phyloP scores from a whole-genome alignment of 2,329 filamentous ascomycete species.

The Aureobasidium lini region DNA sequence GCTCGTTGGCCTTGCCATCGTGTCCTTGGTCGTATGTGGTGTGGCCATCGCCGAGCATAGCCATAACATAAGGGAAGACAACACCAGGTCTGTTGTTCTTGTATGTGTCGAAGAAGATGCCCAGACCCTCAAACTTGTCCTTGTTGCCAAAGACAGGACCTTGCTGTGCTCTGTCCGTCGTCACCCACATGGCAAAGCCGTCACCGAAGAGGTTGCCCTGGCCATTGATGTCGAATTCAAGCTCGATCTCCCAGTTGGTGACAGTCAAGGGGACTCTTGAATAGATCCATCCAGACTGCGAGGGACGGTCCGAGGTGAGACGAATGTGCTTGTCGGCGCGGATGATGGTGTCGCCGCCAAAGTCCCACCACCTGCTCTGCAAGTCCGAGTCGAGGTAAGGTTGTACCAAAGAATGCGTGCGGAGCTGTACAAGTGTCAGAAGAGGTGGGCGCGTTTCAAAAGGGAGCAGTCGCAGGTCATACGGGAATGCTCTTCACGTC shows the following conservation, averaged over 20 bases:
- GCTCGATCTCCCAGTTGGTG: conserved; percentile 96
- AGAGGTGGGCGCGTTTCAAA: background rate
- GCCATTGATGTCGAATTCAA: conserved; percentile 92
- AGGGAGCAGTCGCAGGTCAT: background rate
- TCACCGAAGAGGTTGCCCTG: conserved; percentile 87
- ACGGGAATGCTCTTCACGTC: conserved; percentile 28
- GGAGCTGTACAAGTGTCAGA: conserved; percentile 18
- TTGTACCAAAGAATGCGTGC: conserved; percentile 42
- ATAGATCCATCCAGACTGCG: conserved; percentile 88
- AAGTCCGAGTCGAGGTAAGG: conserved; percentile 97
- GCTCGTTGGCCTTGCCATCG: conserved; percentile 87
- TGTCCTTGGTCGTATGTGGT: conserved; percentile 86
- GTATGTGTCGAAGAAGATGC: conserved; percentile 96
- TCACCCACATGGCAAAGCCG: conserved; percentile 96
- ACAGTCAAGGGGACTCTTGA: conserved; percentile 90
- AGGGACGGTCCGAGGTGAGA: conserved; percentile 81
- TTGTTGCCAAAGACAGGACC: conserved; percentile 82
- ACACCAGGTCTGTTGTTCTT: conserved; percentile 97
- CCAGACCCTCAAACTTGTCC: conserved; percentile 88
- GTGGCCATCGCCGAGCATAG: conserved; percentile 89
- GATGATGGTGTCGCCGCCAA: conserved; percentile 89
- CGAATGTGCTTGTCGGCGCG: conserved; percentile 75
- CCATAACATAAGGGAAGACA: conserved; percentile 97
- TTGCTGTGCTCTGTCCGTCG: conserved; percentile 73
- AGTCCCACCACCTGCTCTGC: conserved; percentile 98